Conservation (phyloP, 306 rosid genomes). For the Prunus padus region DNA sequence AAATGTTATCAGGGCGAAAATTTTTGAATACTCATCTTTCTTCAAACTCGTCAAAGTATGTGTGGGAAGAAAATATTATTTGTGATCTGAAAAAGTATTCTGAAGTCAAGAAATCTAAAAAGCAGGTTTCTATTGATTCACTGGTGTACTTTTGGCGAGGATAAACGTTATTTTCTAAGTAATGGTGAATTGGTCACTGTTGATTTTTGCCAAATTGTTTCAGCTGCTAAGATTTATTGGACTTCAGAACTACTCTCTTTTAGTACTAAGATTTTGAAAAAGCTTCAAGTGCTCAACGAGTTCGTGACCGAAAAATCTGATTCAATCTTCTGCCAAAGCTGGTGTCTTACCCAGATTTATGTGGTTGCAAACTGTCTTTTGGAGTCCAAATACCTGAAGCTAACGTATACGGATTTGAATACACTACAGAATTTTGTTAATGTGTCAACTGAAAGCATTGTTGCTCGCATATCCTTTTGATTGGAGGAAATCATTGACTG, state of each 20-base stretch:
- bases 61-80: slow-evolving; percentile 15
- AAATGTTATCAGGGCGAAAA: slow-evolving; percentile 49
- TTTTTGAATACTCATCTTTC: slow-evolving; percentile 59
- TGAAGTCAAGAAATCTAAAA: slow-evolving; percentile 23
- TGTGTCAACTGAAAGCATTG: slow-evolving; percentile 26
- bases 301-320: slow-evolving; percentile 11
- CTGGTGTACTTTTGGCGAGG: slow-evolving; percentile 54
- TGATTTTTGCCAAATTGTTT: slow-evolving; percentile 33
- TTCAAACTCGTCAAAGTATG: slow-evolving; percentile 25
- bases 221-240: slow-evolving; percentile 54
- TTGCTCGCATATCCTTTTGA: slow-evolving; percentile 39
- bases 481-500: slow-evolving; percentile 32
- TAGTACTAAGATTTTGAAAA: slow-evolving; percentile 49
- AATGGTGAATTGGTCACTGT: slow-evolving; percentile 39
- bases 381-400: slow-evolving; percentile 25
- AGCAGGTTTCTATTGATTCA: slow-evolving; percentile 50
- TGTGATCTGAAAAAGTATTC: slow-evolving; percentile 28
- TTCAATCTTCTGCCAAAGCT: slow-evolving; percentile 27
- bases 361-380: slow-evolving; percentile 48
- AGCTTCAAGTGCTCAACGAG: slow-evolving; percentile 37
- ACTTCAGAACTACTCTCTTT: slow-evolving; percentile 43
- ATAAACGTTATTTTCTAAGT: slow-evolving; percentile 27
- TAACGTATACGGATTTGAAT: slow-evolving; percentile 1
- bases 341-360: slow-evolving; percentile 38
- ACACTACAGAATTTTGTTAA: slow-evolving; percentile 17